Conservation (phyloP, 192 early-diverging fungal species). For the Coemansia sp. region DNA sequence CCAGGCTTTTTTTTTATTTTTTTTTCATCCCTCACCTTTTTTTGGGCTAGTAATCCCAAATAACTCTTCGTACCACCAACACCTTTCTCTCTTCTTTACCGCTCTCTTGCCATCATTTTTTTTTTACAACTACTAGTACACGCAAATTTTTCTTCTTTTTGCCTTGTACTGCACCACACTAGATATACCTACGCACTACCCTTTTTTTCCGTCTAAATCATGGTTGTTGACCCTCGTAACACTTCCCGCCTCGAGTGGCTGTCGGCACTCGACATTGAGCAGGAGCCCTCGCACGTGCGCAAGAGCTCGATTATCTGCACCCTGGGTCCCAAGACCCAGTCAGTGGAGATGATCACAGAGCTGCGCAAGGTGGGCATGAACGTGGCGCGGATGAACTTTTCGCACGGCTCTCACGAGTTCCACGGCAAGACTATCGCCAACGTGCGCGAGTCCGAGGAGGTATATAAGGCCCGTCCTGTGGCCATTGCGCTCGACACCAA, state of each 20-base stretch:
- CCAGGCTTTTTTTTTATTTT: slow-evolving; percentile 3
- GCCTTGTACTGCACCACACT: background rate
- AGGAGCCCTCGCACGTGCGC: slow-evolving; percentile 61
- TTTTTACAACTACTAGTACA: background rate
- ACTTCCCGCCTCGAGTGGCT: slow-evolving; percentile 77
- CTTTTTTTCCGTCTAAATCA: slow-evolving; percentile 4
- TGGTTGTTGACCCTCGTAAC: slow-evolving; percentile 56
- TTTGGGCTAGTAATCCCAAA: background rate
- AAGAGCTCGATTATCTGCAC: slow-evolving; percentile 87
- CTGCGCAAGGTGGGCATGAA: slow-evolving; percentile 81
- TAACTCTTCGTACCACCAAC: background rate
- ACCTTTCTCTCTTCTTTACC: slow-evolving; percentile 7
- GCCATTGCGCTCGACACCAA: slow-evolving; percentile 85
- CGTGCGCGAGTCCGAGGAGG: slow-evolving; percentile 59
- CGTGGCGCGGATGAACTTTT: slow-evolving; percentile 81
- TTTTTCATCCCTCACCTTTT: background rate
- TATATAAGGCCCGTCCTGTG: slow-evolving; percentile 52
- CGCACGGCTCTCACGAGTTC: slow-evolving; percentile 71
- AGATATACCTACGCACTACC: slow-evolving; percentile 3
- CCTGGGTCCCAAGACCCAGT: slow-evolving; percentile 79
- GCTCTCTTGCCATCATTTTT: background rate
- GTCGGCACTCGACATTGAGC: slow-evolving; percentile 64
- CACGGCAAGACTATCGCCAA: slow-evolving; percentile 75
- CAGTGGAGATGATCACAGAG: slow-evolving; percentile 67
- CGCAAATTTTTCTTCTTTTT: slow-evolving; percentile 5